A percentile compares a stretch with the other conserved stretches of the same genome.
Conservation (phyloP, 805 yeast genomes). For the Debaryomyces tyrocola region DNA sequence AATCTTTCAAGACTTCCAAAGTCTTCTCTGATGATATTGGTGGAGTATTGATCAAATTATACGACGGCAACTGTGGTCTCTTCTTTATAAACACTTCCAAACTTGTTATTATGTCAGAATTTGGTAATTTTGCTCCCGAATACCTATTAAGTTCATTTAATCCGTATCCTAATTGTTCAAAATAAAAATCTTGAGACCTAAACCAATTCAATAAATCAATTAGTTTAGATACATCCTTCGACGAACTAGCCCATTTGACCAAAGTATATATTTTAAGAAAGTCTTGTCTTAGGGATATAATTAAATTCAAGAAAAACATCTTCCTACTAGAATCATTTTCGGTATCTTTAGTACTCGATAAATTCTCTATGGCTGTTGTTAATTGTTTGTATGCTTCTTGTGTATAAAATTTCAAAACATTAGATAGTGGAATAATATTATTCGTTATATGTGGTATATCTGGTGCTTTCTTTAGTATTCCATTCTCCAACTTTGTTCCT, state of each 20-base stretch:
- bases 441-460: constrained; percentile 69
- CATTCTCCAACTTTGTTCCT: not conserved
- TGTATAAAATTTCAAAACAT: constrained; percentile 58
- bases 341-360: constrained; percentile 44
- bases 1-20: constrained; percentile 59
- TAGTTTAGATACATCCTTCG: constrained; percentile 67
- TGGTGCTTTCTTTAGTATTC: constrained; percentile 8
- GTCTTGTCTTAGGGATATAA: constrained; percentile 77
- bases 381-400: constrained; percentile 65
- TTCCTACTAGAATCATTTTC: constrained; percentile 65
- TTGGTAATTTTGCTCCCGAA: constrained; percentile 89
- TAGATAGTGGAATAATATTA: constrained; percentile 65
- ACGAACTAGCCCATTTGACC: constrained; percentile 81
- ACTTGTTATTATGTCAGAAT: constrained; percentile 86
- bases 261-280: constrained; percentile 82
- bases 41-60: constrained; percentile 51
- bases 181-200: constrained; percentile 72
- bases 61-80: constrained; percentile 69
- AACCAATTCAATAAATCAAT: constrained; percentile 91
- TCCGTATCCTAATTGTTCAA: constrained; percentile 58
- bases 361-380: constrained; percentile 57
- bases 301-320: constrained; percentile 61
- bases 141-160: constrained; percentile 67
- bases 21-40: constrained; percentile 56
- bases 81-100: constrained; percentile 80